Conservation (phyloP, 192 early-diverging fungal genomes). For the Pilaira anomala region DNA sequence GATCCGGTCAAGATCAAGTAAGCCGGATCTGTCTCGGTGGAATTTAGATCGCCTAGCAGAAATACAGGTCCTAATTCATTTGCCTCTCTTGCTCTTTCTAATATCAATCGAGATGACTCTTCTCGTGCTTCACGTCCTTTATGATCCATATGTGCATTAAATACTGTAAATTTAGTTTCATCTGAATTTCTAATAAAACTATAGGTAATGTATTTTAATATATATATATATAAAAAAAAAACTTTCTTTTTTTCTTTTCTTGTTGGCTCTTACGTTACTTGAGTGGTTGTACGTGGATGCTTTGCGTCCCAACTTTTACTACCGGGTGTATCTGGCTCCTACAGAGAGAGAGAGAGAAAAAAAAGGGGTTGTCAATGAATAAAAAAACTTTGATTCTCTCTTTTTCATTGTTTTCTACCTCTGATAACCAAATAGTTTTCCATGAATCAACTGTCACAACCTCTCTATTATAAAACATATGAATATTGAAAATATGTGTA, state of each 20-base stretch:
- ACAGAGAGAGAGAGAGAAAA: too few species aligned
- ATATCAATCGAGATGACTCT: constrained; percentile 25
- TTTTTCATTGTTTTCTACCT: constrained; percentile 16
- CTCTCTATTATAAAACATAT: constrained; percentile 10
- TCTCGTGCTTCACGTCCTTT: constrained; percentile 14
- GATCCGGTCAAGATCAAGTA: constrained; percentile 28
- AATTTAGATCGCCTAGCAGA: constrained; percentile 37
- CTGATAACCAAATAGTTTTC: constrained; percentile 34
- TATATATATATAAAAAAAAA: background rate
- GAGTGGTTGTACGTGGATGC: constrained; percentile 31
- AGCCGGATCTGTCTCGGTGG: constrained; percentile 19
- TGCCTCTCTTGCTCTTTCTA: constrained; percentile 11
- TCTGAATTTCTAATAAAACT: constrained; percentile 21
- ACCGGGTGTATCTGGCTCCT: constrained; percentile 36
- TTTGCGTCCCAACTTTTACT: constrained; percentile 36
- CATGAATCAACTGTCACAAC: constrained; percentile 5
- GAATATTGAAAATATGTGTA: background rate
- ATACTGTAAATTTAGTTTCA: constrained; percentile 13
- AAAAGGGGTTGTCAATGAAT: too few species aligned
- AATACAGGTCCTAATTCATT: constrained; percentile 2
- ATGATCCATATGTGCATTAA: constrained; percentile 41
- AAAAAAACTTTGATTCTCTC: background rate
- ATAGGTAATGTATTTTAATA: background rate
- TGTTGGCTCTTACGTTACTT: constrained; percentile 23
- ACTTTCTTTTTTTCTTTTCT: background rate